Conservation (phyloP, 768 basidiomycete genomes). For the Pisolithus tinctorius region DNA sequence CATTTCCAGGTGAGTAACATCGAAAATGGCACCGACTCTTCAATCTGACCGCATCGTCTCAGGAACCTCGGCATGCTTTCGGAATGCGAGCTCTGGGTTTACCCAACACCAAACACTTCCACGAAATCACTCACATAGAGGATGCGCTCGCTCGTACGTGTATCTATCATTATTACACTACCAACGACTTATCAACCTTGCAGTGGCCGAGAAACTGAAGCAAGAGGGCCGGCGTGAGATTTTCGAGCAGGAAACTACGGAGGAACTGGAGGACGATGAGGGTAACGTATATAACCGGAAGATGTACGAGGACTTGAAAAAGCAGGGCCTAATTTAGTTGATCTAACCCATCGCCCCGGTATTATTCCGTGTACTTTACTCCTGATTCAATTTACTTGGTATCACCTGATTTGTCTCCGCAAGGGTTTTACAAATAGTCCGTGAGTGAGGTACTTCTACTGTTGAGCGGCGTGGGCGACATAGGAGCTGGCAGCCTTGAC, state of each 20-base stretch:
- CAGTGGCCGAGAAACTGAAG: slow-evolving; percentile 97
- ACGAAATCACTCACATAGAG: slow-evolving; percentile 95
- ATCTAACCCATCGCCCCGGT: slow-evolving; percentile 3
- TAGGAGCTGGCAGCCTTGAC: slow-evolving; percentile 49
- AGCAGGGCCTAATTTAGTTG: slow-evolving; percentile 78
- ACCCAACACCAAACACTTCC: slow-evolving; percentile 98
- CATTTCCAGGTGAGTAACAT: slow-evolving; percentile 72
- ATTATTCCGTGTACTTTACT: slow-evolving; percentile 2
- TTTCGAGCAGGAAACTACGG: slow-evolving; percentile 90
- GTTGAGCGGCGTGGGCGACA: slow-evolving; percentile 34
- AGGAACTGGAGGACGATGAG: slow-evolving; percentile 96
- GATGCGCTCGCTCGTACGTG: slow-evolving; percentile 89
- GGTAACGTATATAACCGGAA: slow-evolving; percentile 98
- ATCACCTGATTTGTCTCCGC: neutral
- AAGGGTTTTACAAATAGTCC: slow-evolving; percentile 8
- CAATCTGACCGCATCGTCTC: slow-evolving; percentile 18
- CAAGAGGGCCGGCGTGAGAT: slow-evolving; percentile 94
- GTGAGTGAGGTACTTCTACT: slow-evolving; percentile 4
- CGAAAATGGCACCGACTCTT: neutral
- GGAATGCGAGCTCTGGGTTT: slow-evolving; percentile 97
- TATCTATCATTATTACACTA: neutral
- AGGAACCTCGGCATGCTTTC: slow-evolving; percentile 95
- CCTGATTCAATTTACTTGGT: neutral
- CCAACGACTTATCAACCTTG: neutral
- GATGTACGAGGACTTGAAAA: slow-evolving; percentile 96